Conservation (phyloP, 2,329 filamentous ascomycete species). For the Talaromyces pinophilus region DNA sequence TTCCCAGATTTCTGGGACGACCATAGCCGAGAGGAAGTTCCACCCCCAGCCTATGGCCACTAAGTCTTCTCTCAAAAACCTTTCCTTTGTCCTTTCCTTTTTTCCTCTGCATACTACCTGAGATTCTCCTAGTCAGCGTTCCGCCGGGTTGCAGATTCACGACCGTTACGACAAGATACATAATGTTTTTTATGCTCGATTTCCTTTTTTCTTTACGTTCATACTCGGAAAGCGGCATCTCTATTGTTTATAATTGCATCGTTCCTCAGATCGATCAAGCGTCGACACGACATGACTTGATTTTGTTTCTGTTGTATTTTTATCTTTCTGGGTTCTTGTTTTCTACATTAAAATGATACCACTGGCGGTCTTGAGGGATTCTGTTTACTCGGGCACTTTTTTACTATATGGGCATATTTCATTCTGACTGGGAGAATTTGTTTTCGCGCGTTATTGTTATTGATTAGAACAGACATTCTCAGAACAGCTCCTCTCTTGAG, state of each 20-base stretch:
- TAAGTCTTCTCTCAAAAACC: constrained; percentile 27
- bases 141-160: constrained; percentile 24
- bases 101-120: background rate
- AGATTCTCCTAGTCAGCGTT: constrained; percentile 23
- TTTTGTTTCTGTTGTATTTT: constrained; percentile 6
- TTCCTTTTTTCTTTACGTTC: constrained; percentile 7
- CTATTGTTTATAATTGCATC: constrained; percentile 19
- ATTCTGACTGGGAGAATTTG: constrained; percentile 21
- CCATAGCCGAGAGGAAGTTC: constrained; percentile 39
- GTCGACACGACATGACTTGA: background rate
- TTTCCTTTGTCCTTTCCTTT: constrained; percentile 2
- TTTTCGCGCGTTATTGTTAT: background rate
- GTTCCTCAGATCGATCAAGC: background rate
- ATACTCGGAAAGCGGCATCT: constrained; percentile 19
- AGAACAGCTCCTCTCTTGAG: constrained; percentile 15
- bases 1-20: constrained; percentile 42
- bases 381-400: constrained; percentile 19
- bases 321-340: constrained; percentile 7
- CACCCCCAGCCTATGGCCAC: constrained; percentile 50
- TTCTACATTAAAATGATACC: constrained; percentile 22
- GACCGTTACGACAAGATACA: constrained; percentile 22
- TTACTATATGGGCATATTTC: background rate
- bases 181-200: constrained; percentile 11
- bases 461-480: background rate
- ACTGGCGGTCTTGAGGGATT: constrained; percentile 21